Percentiles rank a stretch among this genome's conserved stretches.
Evolutionary conservation across 176 grass and related monocot species (phyloP).

Genomic region (Aegilops speltoides): DNA sequence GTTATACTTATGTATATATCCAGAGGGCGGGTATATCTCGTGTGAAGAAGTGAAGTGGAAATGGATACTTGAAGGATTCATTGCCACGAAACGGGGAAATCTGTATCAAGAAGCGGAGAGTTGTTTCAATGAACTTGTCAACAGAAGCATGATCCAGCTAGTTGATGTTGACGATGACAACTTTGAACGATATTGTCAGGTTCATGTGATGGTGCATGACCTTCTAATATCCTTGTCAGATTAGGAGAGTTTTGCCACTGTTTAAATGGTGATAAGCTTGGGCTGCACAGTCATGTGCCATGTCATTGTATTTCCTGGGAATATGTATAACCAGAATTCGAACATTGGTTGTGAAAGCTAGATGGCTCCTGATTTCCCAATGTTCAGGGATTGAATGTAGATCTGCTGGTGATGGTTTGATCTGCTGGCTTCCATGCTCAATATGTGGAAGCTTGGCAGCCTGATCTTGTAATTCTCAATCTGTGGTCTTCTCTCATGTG

Average conservation of each 20-base stretch:
- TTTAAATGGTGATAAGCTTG: neutral
- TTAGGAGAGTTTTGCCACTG: neutral
- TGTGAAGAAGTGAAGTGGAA: neutral
- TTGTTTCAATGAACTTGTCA: slow-evolving; percentile 16
- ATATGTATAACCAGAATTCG: neutral
- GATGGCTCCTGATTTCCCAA: neutral
- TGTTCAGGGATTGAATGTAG: neutral
- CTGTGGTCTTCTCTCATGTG: too few relatives aligned
- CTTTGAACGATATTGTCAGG: neutral
- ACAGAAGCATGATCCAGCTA: slow-evolving; percentile 3
- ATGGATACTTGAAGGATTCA: slow-evolving; percentile 18
- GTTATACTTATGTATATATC: neutral
- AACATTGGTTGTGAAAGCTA: neutral
- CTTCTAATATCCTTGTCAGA: neutral
- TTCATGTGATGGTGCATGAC: slow-evolving; percentile 14
- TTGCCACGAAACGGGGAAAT: neutral
- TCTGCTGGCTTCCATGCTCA: too few relatives aligned
- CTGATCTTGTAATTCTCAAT: neutral
- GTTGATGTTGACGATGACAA: neutral
- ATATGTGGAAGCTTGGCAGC: too few relatives aligned
- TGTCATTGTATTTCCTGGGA: neutral
- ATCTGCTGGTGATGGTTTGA: neutral
- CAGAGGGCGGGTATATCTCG: neutral
- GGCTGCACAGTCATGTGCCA: neutral
- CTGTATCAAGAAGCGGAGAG: neutral